A percentile compares a stretch with the other conserved stretches of the same genome.
Evolutionary conservation across 2,329 filamentous ascomycete species (phyloP).

Genomic region (Pyricularia pennisetigena): DNA sequence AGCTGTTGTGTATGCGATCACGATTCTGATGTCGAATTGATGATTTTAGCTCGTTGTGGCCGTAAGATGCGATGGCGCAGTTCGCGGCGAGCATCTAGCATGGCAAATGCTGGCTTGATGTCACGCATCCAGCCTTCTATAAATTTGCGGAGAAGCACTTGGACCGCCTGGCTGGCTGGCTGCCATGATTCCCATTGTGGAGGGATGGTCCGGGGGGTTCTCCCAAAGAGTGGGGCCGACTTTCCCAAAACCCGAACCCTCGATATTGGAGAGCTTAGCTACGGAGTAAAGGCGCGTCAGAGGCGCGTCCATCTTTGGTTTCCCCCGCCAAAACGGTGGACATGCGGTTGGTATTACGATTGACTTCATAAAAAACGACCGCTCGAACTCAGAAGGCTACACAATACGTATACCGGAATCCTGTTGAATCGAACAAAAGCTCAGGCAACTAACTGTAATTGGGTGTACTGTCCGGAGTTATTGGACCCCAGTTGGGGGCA

Average conservation of each 20-base stretch:
- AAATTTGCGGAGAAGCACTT: slow-evolving; percentile 1
- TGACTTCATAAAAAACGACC: not conserved
- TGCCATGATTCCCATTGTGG: not conserved
- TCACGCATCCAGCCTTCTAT: not conserved
- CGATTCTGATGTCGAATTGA: slow-evolving; percentile 27
- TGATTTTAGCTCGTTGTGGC: slow-evolving; percentile 31
- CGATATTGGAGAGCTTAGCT: not conserved
- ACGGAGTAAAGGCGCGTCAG: not conserved
- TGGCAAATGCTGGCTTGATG: slow-evolving; percentile 5
- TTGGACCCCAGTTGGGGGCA: not conserved
- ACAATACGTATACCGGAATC: not conserved
- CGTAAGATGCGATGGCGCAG: slow-evolving; percentile 10
- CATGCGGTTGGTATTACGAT: not conserved
- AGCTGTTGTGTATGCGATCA: slow-evolving; percentile 30
- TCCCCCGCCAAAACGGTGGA: not conserved
- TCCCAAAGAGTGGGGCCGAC: not conserved
- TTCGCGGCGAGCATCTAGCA: slow-evolving; percentile 1
- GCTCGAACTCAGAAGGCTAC: not conserved
- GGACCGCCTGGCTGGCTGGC: not conserved
- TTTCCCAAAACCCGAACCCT: not conserved
- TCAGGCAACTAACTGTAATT: not conserved
- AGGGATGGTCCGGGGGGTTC: not conserved
- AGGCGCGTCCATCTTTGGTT: not conserved
- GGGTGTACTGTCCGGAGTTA: not conserved
- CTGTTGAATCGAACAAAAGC: not conserved